Evolutionary conservation across 1,284 basidiomycete genomes (phyloP), one percentile per base, ranked within the genome.

Genomic region (Trametes hirsuta): DNA sequence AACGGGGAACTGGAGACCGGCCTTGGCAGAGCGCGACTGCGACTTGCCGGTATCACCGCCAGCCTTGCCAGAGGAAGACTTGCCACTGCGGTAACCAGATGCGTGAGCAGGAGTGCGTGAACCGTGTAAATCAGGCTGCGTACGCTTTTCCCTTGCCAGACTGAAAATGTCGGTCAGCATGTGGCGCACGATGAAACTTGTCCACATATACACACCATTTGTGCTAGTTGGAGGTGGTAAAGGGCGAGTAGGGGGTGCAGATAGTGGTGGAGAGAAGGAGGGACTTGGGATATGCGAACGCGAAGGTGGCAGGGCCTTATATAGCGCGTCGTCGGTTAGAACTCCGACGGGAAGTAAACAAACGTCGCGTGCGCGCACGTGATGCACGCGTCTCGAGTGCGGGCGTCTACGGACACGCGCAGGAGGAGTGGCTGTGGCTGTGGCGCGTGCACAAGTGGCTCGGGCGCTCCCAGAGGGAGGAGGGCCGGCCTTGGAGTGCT

Each of bases 1-100:
- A 67, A 95, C 93, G 61, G 93, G 91, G 80, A 95, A 91, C 75
- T 90, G 89, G 66, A 94, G 81, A 63, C 91, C 91, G 40, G 85
- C 85, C 79, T 91, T 93, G 63, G 85, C 80, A 40, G 91, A 94
- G 65, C 90, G 88, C 59, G 91, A 88, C 71, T 85, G 76, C 8
- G 77, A 74, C 71, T 81, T 82, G 61, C 71, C 69, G 21, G 74
- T 63, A 24, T 79, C 84, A 66, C 78, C 80, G 68, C 80, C 79
- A 51, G 79, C 80, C 72, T 82, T 84, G 25, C 82, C 83, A 67
- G 79, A 84, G 65, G 83, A 80, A 47, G 82, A 81, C 64, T 85
- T 86, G 68, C 83, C 83, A 72, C 83, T 83, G 53, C 6, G 35
- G 37, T 14, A 55, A 40, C 48, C 49, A 21, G 46, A 50, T 18